Conservation (phyloP, 331 rosid species). For the Saraca asoca region DNA sequence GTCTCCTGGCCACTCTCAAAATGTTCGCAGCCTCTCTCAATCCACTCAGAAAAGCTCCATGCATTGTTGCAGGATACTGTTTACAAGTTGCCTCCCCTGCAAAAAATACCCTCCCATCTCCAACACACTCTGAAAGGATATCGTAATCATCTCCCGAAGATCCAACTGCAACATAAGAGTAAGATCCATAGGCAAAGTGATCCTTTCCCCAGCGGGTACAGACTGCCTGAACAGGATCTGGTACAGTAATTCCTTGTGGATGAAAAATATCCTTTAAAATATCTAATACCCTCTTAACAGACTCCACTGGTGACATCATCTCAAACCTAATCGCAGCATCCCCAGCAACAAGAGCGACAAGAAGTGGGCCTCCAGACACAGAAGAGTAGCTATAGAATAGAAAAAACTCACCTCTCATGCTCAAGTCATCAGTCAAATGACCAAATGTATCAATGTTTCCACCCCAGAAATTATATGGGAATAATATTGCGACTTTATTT, state of each 20-base stretch:
- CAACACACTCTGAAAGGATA: constrained; percentile 73
- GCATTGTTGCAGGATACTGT: constrained; percentile 95
- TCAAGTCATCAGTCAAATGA: constrained; percentile 77
- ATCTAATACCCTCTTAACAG: constrained; percentile 76
- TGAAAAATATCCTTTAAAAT: constrained; percentile 66
- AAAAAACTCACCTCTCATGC: constrained; percentile 91
- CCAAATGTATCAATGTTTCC: constrained; percentile 88
- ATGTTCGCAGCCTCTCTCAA: constrained; percentile 96
- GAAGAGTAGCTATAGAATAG: constrained; percentile 87
- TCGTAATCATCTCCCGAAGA: constrained; percentile 90
- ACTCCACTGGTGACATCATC: constrained; percentile 85
- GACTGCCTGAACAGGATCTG: constrained; percentile 74
- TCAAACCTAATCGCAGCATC: constrained; percentile 86
- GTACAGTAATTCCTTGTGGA: constrained; percentile 80
- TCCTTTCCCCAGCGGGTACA: constrained; percentile 95
- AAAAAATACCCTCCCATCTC: constrained; percentile 80
- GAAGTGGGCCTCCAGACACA: constrained; percentile 88
- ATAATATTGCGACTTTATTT: constrained; percentile 83
- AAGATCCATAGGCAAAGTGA: constrained; percentile 68
- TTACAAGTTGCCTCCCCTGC: constrained; percentile 91
- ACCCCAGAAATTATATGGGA: constrained; percentile 92
- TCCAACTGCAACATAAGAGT: constrained; percentile 85
- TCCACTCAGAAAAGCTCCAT: constrained; percentile 89
- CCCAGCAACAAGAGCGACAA: constrained; percentile 88
- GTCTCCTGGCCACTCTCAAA: constrained; percentile 64